Evolutionary conservation across 208 protist genomes (phyloP).

Genomic region (Acanthamoeba culbertsoni): DNA sequence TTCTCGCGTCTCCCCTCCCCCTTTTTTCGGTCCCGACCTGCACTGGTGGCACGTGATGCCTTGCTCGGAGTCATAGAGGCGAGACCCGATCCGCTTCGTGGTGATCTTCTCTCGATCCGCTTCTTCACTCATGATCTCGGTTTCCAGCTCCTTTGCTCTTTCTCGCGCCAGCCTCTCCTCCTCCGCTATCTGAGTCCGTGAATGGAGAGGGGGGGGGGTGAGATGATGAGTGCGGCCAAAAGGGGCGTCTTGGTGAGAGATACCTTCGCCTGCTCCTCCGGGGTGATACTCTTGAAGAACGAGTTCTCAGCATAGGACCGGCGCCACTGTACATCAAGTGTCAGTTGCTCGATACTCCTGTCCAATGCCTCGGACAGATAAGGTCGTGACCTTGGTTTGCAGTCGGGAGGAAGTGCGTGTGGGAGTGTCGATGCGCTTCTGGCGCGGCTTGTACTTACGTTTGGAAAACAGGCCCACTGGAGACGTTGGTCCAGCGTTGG

Average conservation of each 20-base stretch:
- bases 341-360: too few relatives aligned
- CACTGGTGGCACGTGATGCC: constrained; percentile 48
- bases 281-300: neutral
- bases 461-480: neutral
- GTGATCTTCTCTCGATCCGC: neutral
- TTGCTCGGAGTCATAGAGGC: neutral
- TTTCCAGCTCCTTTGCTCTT: neutral
- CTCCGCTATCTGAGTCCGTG: neutral
- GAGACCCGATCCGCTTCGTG: neutral
- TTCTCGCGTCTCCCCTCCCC: too few relatives aligned
- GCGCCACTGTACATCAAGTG: neutral
- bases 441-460: constrained; percentile 30
- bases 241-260: neutral
- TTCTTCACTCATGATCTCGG: neutral
- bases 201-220: neutral
- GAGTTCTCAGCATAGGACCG: constrained; percentile 19
- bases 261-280: neutral
- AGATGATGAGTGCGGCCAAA: neutral
- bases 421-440: neutral
- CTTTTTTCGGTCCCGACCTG: too few relatives aligned
- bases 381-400: neutral
- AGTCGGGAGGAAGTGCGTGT: constrained; percentile 8
- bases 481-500: neutral
- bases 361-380: neutral
- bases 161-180: neutral